phyloP scores from a whole-genome alignment of 495 filamentous ascomycete species.

The Podospora pseudoanserina region DNA sequence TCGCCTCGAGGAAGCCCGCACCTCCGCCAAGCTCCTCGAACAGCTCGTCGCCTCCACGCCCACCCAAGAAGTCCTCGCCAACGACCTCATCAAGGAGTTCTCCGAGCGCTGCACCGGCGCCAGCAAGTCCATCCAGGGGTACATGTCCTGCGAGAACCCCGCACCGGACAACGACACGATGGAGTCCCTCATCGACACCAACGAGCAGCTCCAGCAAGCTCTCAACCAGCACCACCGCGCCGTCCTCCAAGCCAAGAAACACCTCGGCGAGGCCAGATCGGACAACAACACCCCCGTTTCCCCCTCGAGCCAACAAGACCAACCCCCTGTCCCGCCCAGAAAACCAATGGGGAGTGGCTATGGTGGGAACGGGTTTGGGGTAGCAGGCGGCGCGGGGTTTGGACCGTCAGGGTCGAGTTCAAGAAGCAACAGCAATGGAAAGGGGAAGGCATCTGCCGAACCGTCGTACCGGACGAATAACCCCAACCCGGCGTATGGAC shows the following conservation, averaged over 20 bases:
- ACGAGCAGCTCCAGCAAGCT: slow-evolving; percentile 77
- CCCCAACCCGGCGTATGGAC: neutral
- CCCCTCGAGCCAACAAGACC: neutral
- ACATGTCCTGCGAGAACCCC: slow-evolving; percentile 75
- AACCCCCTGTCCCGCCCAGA: neutral
- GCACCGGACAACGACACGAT: slow-evolving; percentile 89
- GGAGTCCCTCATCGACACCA: slow-evolving; percentile 88
- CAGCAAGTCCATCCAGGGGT: slow-evolving; percentile 71
- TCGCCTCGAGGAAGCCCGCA: slow-evolving; percentile 83
- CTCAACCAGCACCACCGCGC: slow-evolving; percentile 77
- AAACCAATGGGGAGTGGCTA: slow-evolving; percentile 15
- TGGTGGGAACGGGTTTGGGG: slow-evolving; percentile 18
- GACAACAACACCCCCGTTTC: slow-evolving; percentile 24
- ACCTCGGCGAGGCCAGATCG: slow-evolving; percentile 29
- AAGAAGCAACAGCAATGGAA: slow-evolving; percentile 30
- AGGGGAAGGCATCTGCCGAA: slow-evolving; percentile 37
- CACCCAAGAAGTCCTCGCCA: slow-evolving; percentile 64
- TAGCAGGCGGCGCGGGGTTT: slow-evolving; percentile 3
- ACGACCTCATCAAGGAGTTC: slow-evolving; percentile 92
- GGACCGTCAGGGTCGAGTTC: slow-evolving; percentile 1
- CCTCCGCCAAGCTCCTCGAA: slow-evolving; percentile 81
- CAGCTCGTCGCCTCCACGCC: slow-evolving; percentile 86
- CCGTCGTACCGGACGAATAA: slow-evolving; percentile 23
- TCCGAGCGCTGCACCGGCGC: slow-evolving; percentile 79
- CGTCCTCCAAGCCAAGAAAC: slow-evolving; percentile 67